A percentile compares a stretch with the other conserved stretches of the same genome.
Conservation (phyloP, 2,329 filamentous ascomycete genomes). For the Penicillium vulpinum region DNA sequence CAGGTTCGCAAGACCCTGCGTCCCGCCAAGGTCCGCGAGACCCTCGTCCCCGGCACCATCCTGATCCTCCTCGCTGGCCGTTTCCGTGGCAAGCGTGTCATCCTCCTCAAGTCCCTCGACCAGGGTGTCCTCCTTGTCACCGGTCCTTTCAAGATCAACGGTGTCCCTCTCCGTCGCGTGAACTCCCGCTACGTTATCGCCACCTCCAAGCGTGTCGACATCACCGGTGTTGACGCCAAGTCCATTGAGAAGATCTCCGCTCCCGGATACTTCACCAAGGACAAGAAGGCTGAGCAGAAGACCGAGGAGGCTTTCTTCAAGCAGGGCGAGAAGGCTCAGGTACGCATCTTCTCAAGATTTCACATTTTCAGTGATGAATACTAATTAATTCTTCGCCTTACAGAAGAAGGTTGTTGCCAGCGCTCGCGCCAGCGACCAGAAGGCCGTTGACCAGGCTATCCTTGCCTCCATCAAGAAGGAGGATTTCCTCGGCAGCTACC, state of each 20-base stretch:
- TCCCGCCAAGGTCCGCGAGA: conserved; percentile 80
- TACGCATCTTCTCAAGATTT: conserved; percentile 50
- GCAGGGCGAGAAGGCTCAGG: conserved; percentile 97
- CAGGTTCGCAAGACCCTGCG: conserved; percentile 94
- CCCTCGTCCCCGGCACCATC: conserved; percentile 90
- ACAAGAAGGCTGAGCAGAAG: conserved; percentile 90
- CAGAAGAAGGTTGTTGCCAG: conserved; percentile 97
- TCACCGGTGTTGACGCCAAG: conserved; percentile 74
- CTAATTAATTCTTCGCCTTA: conserved; percentile 28
- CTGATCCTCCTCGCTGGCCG: conserved; percentile 99
- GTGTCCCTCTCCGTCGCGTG: conserved; percentile 86
- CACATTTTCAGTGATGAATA: conserved; percentile 5
- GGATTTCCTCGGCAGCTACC: conserved; percentile 89
- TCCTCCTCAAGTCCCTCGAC: conserved; percentile 96
- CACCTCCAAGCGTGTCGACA: conserved; percentile 53
- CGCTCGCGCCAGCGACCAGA: conserved; percentile 94
- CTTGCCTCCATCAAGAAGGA: conserved; percentile 98
- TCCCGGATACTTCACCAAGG: conserved; percentile 92
- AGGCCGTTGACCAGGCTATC: conserved; percentile 95
- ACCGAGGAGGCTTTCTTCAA: conserved; percentile 99
- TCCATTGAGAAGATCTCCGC: conserved; percentile 80
- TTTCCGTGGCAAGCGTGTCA: conserved; percentile 99
- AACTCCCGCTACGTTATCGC: conserved; percentile 54
- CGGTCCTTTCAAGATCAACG: conserved; percentile 99
- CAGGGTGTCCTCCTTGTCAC: conserved; percentile 99